Conservation (phyloP, 1,139 yeast species). For the Zygotorulaspora mrakii region DNA sequence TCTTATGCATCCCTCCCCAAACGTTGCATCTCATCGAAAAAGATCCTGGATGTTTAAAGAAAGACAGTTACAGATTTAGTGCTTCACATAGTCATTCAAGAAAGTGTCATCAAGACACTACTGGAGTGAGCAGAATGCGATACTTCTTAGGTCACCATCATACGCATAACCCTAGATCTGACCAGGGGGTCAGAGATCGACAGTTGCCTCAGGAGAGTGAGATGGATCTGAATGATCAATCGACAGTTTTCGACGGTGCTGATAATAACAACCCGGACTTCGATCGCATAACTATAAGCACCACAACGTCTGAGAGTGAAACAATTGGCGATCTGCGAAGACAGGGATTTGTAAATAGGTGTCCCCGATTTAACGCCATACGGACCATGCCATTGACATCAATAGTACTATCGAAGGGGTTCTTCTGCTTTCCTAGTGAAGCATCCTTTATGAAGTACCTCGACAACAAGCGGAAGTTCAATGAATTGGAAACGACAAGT, state of each 20-base stretch:
- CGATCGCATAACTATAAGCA: constrained; percentile 22
- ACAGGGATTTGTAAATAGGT: constrained; percentile 30
- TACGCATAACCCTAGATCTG: background rate
- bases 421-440: constrained; percentile 35
- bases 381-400: constrained; percentile 37
- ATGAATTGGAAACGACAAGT: constrained; percentile 17
- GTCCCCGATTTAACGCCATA: constrained; percentile 25
- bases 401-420: constrained; percentile 32
- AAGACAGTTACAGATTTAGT: too few species aligned
- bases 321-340: constrained; percentile 32
- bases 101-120: constrained; percentile 2
- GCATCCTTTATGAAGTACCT: constrained; percentile 30
- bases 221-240: constrained; percentile 19
- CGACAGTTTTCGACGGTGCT: constrained; percentile 19
- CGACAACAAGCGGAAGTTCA: constrained; percentile 30
- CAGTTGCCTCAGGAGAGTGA: background rate
- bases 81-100: constrained; percentile 6
- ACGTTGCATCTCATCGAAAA: too few species aligned
- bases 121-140: constrained; percentile 21
- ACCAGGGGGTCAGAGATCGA: constrained; percentile 4
- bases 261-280: constrained; percentile 13
- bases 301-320: constrained; percentile 25
- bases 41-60: too few species aligned
- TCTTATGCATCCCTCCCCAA: too few species aligned
- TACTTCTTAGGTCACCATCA: constrained; percentile 17